These are phyloP conservation scores for Drechslerella dactyloides DNA, from an alignment of 2,329 filamentous ascomycete species.

Conservation along the genomic window DNA sequence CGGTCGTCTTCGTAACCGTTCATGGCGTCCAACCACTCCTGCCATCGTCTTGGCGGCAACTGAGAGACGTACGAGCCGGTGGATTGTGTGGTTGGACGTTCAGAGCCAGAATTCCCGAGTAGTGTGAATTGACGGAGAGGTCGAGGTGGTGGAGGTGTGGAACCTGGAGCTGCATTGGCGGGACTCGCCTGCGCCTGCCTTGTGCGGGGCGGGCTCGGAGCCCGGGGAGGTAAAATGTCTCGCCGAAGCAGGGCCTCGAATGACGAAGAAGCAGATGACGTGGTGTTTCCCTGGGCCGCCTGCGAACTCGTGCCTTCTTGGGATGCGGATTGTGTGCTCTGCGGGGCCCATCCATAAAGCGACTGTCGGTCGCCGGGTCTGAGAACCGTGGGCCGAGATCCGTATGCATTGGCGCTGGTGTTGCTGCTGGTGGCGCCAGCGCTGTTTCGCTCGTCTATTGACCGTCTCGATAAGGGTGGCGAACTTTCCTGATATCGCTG, in stretches of 20 bases:
- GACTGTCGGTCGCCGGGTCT: slow-evolving; percentile 61
- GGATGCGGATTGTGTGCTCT: slow-evolving; percentile 55
- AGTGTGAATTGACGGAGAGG: slow-evolving; percentile 41
- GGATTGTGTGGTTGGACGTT: slow-evolving; percentile 30
- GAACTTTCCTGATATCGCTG: slow-evolving; percentile 51
- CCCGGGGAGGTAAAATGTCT: slow-evolving; percentile 33
- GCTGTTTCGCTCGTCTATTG: slow-evolving; percentile 45
- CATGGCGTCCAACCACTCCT: slow-evolving; percentile 48
- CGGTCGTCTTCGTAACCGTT: slow-evolving; percentile 43
- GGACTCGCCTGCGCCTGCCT: slow-evolving; percentile 40
- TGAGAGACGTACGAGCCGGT: slow-evolving; percentile 35
- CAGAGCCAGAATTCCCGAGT: slow-evolving; percentile 24
- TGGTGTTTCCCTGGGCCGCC: slow-evolving; percentile 32
- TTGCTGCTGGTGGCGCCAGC: slow-evolving; percentile 25
- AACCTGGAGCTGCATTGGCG: slow-evolving; percentile 43
- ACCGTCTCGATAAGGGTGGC: slow-evolving; percentile 50
- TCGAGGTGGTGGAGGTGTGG: slow-evolving; percentile 41
- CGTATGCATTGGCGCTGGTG: slow-evolving; percentile 59
- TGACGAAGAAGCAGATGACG: slow-evolving; percentile 35
- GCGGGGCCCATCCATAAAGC: slow-evolving; percentile 68
- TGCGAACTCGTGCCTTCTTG: slow-evolving; percentile 50
- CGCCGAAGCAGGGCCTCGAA: slow-evolving; percentile 37
- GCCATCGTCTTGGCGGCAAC: slow-evolving; percentile 43
- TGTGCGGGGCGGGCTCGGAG: slow-evolving; percentile 40
- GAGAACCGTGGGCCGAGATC: slow-evolving; percentile 62